These are phyloP conservation scores for Tuber melanosporum DNA, from an alignment of 495 filamentous ascomycete genomes.

Conservation along the genomic window DNA sequence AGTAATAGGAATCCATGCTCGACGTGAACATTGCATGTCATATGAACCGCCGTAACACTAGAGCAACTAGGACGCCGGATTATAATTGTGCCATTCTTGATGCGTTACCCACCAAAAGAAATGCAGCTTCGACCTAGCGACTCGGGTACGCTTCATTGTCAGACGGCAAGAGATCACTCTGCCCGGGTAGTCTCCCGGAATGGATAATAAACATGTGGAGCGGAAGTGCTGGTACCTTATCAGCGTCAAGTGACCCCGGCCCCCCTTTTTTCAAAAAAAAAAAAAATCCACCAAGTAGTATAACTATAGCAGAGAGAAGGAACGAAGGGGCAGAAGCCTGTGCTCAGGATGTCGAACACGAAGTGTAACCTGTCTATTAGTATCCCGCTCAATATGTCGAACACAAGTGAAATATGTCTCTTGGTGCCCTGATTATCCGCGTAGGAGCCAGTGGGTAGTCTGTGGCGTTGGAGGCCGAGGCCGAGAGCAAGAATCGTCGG, in stretches of 20 bases:
- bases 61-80: background rate
- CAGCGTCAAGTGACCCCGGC: background rate
- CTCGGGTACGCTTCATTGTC: background rate
- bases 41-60: background rate
- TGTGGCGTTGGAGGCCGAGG: background rate
- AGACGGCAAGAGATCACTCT: background rate
- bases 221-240: background rate
- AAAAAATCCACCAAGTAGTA: background rate
- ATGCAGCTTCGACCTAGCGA: background rate
- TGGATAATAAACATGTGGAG: background rate
- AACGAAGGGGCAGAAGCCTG: background rate
- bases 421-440: background rate
- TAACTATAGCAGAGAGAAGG: background rate
- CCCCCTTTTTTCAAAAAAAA: too few relatives aligned
- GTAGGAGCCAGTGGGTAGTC: background rate
- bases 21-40: background rate
- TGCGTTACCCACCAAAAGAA: background rate
- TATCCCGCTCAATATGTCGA: background rate
- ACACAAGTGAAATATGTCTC: background rate
- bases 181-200: background rate
- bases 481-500: background rate
- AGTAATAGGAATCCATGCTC: background rate
- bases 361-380: background rate
- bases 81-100: background rate
- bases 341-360: background rate